Conservation (phyloP, 805 yeast species). For the Candida hispaniensis region DNA sequence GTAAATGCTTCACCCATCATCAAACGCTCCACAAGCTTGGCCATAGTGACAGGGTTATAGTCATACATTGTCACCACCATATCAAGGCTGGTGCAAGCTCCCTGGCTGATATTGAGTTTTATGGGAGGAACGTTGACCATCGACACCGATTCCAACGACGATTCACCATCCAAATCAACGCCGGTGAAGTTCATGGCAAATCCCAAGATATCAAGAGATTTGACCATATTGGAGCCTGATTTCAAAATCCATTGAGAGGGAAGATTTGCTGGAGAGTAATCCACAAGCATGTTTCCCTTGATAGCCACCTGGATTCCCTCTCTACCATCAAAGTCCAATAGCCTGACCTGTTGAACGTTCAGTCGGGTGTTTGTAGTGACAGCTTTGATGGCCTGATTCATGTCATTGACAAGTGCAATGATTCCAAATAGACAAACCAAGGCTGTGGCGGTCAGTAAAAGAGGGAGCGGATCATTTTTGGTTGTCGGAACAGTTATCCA, state of each 20-base stretch:
- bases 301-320: constrained; percentile 12
- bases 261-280: constrained; percentile 1
- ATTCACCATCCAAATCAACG: not conserved
- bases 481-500: too few relatives aligned
- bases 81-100: constrained; percentile 1
- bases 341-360: too few relatives aligned
- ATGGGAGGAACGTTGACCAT: constrained; percentile 5
- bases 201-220: constrained; percentile 1
- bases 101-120: not conserved
- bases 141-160: constrained; percentile 5
- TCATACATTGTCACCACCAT: constrained; percentile 7
- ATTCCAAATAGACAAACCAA: too few relatives aligned
- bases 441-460: too few relatives aligned
- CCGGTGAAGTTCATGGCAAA: constrained; percentile 7
- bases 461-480: too few relatives aligned
- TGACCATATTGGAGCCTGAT: constrained; percentile 5
- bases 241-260: constrained; percentile 1
- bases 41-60: constrained; percentile 8
- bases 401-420: too few relatives aligned
- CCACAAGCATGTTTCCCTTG: constrained; percentile 6
- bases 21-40: constrained; percentile 7
- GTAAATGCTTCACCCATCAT: constrained; percentile 7
- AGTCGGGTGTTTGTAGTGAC: too few relatives aligned
- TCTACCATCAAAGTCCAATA: too few relatives aligned
- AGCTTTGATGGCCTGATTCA: too few relatives aligned